These are phyloP conservation scores for Neurospora cerealis DNA, from an alignment of 495 filamentous ascomycete genomes.

Conservation along the genomic window DNA sequence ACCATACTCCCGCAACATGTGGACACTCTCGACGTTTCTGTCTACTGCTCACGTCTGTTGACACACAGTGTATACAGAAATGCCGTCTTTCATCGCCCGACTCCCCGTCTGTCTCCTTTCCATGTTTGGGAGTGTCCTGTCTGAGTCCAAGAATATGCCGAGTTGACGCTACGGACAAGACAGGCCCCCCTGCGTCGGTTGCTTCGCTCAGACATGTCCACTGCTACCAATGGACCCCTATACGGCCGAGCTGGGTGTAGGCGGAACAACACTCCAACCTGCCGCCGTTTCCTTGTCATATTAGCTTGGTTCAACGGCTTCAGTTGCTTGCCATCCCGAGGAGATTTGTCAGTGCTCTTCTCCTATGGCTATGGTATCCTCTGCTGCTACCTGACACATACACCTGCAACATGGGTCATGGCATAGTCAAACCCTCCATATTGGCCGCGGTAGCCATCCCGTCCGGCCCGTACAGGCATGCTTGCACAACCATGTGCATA, in stretches of 20 bases:
- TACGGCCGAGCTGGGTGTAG: not conserved
- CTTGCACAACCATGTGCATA: not conserved
- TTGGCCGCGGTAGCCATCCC: not conserved
- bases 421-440: not conserved
- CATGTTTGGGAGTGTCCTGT: not conserved
- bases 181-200: not conserved
- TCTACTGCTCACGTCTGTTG: not conserved
- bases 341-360: not conserved
- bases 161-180: not conserved
- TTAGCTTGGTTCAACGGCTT: not conserved
- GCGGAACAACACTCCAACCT: not conserved
- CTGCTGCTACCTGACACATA: not conserved
- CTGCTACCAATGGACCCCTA: not conserved
- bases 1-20: not conserved
- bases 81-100: not conserved
- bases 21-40: not conserved
- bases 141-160: not conserved
- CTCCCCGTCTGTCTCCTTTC: not conserved
- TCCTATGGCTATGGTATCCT: not conserved
- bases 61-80: not conserved
- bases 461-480: not conserved
- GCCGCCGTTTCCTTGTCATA: not conserved
- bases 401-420: not conserved
- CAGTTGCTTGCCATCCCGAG: not conserved
- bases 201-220: not conserved